Conservation (phyloP, 1,139 yeast genomes). For the Tardiomyces blankii region DNA sequence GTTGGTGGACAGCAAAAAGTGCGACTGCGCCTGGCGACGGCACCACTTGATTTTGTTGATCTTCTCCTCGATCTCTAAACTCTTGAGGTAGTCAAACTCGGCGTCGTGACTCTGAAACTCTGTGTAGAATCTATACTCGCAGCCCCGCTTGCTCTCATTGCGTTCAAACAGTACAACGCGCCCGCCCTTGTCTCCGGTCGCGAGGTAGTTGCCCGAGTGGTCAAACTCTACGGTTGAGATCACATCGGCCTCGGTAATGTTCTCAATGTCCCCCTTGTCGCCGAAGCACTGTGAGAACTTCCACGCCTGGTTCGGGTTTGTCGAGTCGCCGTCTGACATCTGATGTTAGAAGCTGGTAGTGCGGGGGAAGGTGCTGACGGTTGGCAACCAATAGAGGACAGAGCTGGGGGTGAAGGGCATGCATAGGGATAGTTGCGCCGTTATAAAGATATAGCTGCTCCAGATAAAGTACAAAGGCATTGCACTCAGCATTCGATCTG, state of each 20-base stretch:
- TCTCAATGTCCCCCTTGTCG: conserved; percentile 94
- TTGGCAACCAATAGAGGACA: no score
- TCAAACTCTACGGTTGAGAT: conserved; percentile 97
- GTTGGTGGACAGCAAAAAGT: conserved; percentile 81
- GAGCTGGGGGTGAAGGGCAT: no score
- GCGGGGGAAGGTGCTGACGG: no score
- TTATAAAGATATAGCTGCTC: no score
- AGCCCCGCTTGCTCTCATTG: conserved; percentile 65
- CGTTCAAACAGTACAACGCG: conserved; percentile 93
- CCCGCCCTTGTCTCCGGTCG: conserved; percentile 98
- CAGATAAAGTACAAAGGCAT: no score
- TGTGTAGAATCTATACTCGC: conserved; percentile 92
- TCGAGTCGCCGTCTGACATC: conserved; percentile 1
- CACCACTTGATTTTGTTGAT: conserved; percentile 98
- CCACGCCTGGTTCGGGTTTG: conserved; percentile 23
- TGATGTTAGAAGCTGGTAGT: no score
- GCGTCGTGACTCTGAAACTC: conserved; percentile 99
- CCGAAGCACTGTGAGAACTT: conserved; percentile 67
- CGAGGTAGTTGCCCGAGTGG: conserved; percentile 86
- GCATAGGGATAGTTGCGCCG: no score
- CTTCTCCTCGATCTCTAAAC: conserved; percentile 94
- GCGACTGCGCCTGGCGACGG: conserved; percentile 75
- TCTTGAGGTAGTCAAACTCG: conserved; percentile 92
- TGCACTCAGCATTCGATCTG: no score
- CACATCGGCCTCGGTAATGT: conserved; percentile 94